phyloP scores from a whole-genome alignment of 495 filamentous ascomycete genomes.

The Platismatia glauca region DNA sequence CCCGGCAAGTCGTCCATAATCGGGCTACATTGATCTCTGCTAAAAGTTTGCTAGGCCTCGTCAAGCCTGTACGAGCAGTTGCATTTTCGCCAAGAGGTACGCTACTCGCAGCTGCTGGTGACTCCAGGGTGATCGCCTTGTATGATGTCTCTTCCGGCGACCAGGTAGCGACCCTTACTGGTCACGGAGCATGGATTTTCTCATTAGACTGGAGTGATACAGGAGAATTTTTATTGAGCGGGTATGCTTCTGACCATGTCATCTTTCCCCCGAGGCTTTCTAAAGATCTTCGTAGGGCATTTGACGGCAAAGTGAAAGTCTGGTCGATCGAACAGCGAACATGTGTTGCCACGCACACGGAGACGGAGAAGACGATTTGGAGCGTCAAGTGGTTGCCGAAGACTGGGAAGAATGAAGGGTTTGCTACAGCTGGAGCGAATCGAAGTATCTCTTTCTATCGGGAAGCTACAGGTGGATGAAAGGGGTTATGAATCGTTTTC shows the following conservation, averaged over 20 bases:
- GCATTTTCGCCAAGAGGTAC: slow-evolving; percentile 79
- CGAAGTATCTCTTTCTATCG: slow-evolving; percentile 79
- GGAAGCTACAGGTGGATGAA: slow-evolving; percentile 69
- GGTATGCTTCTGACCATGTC: slow-evolving; percentile 39
- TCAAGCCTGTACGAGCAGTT: slow-evolving; percentile 74
- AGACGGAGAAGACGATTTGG: slow-evolving; percentile 83
- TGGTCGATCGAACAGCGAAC: slow-evolving; percentile 75
- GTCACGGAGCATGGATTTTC: slow-evolving; percentile 78
- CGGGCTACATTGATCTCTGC: background rate
- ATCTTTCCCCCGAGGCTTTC: background rate
- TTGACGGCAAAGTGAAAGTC: slow-evolving; percentile 85
- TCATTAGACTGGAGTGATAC: slow-evolving; percentile 86
- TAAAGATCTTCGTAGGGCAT: slow-evolving; percentile 5
- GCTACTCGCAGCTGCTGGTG: slow-evolving; percentile 84
- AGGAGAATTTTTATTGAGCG: slow-evolving; percentile 86
- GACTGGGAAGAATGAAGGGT: slow-evolving; percentile 65
- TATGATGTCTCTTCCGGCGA: slow-evolving; percentile 90
- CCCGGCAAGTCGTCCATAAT: slow-evolving; percentile 46
- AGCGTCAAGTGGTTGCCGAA: slow-evolving; percentile 82
- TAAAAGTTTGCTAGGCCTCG: slow-evolving; percentile 49
- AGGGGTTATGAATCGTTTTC: too few species aligned
- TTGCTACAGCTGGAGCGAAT: slow-evolving; percentile 76
- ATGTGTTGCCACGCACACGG: slow-evolving; percentile 89
- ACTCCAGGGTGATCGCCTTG: slow-evolving; percentile 77
- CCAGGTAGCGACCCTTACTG: slow-evolving; percentile 74